Evolutionary conservation across 164 flowering plant genomes (phyloP), one percentile per base, ranked within the genome.

Genomic region (Magnolia changhungtana): DNA sequence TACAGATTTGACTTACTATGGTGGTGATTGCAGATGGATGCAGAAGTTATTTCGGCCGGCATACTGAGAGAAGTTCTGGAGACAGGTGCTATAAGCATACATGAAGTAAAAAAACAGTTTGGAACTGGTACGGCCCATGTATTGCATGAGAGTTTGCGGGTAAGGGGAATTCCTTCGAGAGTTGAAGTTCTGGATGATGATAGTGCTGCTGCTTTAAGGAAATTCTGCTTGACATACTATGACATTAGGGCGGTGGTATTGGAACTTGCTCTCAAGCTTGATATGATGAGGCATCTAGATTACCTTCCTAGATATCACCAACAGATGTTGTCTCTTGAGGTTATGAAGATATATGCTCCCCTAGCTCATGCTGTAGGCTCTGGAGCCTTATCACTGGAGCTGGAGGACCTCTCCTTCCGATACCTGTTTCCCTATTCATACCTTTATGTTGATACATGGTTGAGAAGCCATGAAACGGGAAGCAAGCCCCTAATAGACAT

Each of bases 41-140:
- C 93, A 24, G 98, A 93, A 82, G 95, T 91, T 78, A 96, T 93
- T 75, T 91, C 97, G 3, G 96, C 96, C 49, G 89, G 90, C 68
- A 81, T 93, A 79, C 80, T 93, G 82, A 82, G 89, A 63, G 87
- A 89, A 79, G 88, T 85, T 71, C 68, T 92, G 63, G 96, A 89
- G 77, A 89, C 86, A 4, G 89, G 92, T 79, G 89, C 78, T 0
- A 75, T 91, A 37, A 78, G 91, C 61, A 78, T 91, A 7, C 72
- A 75, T 23, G 86, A 86, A 78, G 85, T 96, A 7, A 85, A 88
- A 76, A 80, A 82, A 52, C 86, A 81, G 64, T 82, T 96, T 69
- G 92, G 99, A 61, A 78, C 79, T 37, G 86, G 88, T 11, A 89
- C 93, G 65, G 91, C 92, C 77, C 96, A 91, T 86, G 82, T 95